Base-by-base conservation (phyloP, 2,329 filamentous ascomycete genomes). In the Bipolaris gigantea region DNA sequence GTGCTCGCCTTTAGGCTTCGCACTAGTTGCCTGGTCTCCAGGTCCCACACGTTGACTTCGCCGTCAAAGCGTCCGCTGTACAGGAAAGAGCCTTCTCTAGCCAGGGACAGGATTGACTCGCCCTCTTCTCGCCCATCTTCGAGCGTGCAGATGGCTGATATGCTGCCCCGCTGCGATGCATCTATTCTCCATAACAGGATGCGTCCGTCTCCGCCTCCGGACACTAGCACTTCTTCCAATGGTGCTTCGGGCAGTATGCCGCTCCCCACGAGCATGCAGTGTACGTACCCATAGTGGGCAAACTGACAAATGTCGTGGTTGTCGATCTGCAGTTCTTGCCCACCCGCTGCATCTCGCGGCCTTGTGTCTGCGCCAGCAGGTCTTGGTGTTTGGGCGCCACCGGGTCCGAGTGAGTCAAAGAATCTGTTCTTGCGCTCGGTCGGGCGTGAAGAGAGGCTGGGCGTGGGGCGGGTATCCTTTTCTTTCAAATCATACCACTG, bases 201-300 rank as follows among this genome's bases (percentile, higher is more conserved):
- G 0, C 89, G 90, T 0, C 94, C 95, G 69, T 97, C 94, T 30
- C 94, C 95, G 33, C 91, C 92, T 8, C 92, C 94, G 0, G 93
- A 96, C 30, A 99, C 85, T 34, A 99, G 74, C 1, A 96, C 86
- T 63, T 97, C 92, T 52, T 83, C 79, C 23, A 89, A 85, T 1
- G 90, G 86, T 0, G 84, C 80, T 6, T 88, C 88, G n/a, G 81
- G 79, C 4, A 90, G 82, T 6, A 90, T 81, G 0, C 89, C 90
- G 56, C 84, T 86, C 0, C 90, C 87, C 55, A 99, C 81, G 5
- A 96, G 81, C 93, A 97, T 97, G 73, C 92, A 95, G 73, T 97
- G 97, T 0, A 99, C 87, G 71, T 97, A 97, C 40, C 95, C 94
- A 73, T 88, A 93, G 73, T 99, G 94, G 1, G 94, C 92, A 76